A percentile compares a stretch with the other conserved stretches of the same genome.
Conservation (phyloP, 352 stramenopile genomes). For the Elongisporangium senticosum region DNA sequence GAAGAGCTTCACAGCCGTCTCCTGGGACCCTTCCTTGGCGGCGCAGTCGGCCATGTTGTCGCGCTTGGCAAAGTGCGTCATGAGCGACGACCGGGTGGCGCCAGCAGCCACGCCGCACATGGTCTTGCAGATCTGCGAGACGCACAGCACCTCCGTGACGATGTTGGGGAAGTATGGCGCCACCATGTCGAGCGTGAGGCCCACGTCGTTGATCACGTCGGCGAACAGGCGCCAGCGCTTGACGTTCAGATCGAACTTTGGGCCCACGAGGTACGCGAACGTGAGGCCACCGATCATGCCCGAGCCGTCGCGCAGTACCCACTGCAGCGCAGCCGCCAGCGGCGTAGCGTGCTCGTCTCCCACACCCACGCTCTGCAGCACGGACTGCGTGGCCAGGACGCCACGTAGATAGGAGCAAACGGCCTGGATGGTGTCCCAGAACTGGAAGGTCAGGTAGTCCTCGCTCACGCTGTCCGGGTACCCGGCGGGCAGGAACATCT, state of each 20-base stretch:
- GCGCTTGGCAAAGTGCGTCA: constrained; percentile 83
- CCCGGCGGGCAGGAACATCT: constrained; percentile 83
- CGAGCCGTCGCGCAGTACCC: constrained; percentile 69
- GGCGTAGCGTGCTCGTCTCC: constrained; percentile 81
- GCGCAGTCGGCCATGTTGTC: constrained; percentile 91
- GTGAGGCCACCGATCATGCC: constrained; percentile 89
- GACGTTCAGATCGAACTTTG: constrained; percentile 92
- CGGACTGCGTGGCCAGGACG: constrained; percentile 90
- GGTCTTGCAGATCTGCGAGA: constrained; percentile 91
- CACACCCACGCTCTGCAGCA: constrained; percentile 91
- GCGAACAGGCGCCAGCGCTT: constrained; percentile 96
- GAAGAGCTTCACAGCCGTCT: constrained; percentile 93
- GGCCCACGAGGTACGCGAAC: constrained; percentile 89
- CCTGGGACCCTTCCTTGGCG: constrained; percentile 95
- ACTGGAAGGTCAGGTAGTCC: constrained; percentile 94
- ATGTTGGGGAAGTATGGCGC: constrained; percentile 62
- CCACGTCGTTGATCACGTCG: constrained; percentile 95
- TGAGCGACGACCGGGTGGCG: constrained; percentile 90
- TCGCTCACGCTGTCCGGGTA: constrained; percentile 84
- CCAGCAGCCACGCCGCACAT: constrained; percentile 94
- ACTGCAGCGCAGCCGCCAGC: constrained; percentile 68
- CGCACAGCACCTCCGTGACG: constrained; percentile 66
- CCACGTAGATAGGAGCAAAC: constrained; percentile 94
- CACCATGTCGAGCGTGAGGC: constrained; percentile 87
- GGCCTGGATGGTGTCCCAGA: constrained; percentile 93